Evolutionary conservation across 2,329 filamentous ascomycete species (phyloP), one percentile per base, ranked within the genome.

Genomic region (Penicillium corylophilum): DNA sequence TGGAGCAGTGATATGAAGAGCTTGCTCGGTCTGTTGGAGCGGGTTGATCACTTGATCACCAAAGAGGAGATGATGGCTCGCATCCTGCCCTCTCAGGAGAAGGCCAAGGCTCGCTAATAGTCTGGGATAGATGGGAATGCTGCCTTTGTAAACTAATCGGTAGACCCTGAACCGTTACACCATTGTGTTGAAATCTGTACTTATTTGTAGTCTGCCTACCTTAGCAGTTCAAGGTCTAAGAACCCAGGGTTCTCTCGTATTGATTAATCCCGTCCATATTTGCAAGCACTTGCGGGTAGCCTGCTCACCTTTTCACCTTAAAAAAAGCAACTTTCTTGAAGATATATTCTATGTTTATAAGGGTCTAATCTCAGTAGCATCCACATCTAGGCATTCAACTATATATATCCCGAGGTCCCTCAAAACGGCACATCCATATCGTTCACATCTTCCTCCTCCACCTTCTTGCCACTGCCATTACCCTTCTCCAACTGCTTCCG

Each of bases 41-140:
- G 91, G 57, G 95, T 99, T 55, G 94, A 99, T 70, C 94, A 99
- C 73, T 80, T 99, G 66, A 99, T 99, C 68, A 99, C 95, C 49
- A 97, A 97, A 81, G 94, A 99, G 77, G 94, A 99, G 81, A 99
- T 99, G 94, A 99, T 99, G 94, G 94, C 94, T 36, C 83, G 92
- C 53, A 97, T 99, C 66, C 87, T 94, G 73, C 90, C 71, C 23
- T 70, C 70, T 47, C 59, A 60, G 13, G 71, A 72, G 48, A 72
- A 70, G 64, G 60, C 62, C 48, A 74, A 72, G 59, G 71, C 67
- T 51, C 71, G 63, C 57, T 73, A 50, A 66, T 45, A 31, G 39
- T 9, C 26, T 33, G 43, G 28, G 22, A 13, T 40, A 24, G 35
- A 44, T 51, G 56, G 56, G 48, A 55, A 56, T 54, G 44, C 52